These are phyloP conservation scores for Carallia brachiata DNA, from an alignment of 345 rosid genomes.

Conservation along the genomic window DNA sequence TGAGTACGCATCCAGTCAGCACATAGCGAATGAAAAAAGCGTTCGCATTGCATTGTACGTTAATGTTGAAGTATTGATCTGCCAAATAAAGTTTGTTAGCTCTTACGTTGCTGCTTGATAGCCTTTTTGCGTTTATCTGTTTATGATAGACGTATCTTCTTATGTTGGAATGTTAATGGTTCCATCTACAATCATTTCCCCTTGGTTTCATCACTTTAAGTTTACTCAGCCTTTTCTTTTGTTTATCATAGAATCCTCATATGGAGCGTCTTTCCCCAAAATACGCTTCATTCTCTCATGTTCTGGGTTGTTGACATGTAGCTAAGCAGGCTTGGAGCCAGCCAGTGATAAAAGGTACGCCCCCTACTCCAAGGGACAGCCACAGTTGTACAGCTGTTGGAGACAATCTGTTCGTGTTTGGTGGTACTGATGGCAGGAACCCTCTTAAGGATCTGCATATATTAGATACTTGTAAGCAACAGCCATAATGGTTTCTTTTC, in stretches of 20 bases:
- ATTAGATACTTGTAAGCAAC: conserved; percentile 73
- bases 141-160: conserved; percentile 9
- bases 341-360: conserved; percentile 63
- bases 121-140: background rate
- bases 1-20: no score
- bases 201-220: background rate
- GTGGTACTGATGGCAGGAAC: conserved; percentile 87
- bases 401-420: conserved; percentile 73
- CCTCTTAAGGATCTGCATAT: conserved; percentile 83
- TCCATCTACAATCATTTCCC: no score
- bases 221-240: background rate
- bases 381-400: conserved; percentile 82
- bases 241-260: background rate
- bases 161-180: background rate
- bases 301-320: conserved; percentile 34
- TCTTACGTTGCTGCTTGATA: background rate
- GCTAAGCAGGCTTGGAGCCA: conserved; percentile 83
- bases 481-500: conserved; percentile 8
- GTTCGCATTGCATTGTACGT: background rate
- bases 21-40: no score
- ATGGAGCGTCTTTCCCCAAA: background rate
- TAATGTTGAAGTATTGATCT: background rate
- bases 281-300: conserved; percentile 1
- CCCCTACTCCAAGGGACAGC: conserved; percentile 89
- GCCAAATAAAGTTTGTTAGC: background rate